A percentile compares a stretch with the other conserved stretches of the same genome.
phyloP scores from a whole-genome alignment of 2,329 filamentous ascomycete genomes.

The Dothistroma pini region DNA sequence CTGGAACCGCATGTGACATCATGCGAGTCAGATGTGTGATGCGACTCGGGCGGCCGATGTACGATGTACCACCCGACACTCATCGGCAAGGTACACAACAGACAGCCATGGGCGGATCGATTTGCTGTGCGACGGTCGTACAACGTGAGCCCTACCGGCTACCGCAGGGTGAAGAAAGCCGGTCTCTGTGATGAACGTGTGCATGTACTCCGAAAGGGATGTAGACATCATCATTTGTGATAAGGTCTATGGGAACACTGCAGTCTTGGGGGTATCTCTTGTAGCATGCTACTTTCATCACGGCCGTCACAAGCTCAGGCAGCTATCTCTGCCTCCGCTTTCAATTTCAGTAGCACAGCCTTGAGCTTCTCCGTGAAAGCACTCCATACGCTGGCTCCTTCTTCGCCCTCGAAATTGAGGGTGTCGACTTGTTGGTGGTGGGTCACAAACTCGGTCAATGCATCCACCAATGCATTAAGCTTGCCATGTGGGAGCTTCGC shows the following conservation, averaged over 20 bases:
- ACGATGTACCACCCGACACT: neutral
- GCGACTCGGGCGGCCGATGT: neutral
- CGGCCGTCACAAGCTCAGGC: neutral
- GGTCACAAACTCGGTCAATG: conserved; percentile 59
- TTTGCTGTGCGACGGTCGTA: neutral
- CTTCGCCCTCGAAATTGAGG: conserved; percentile 45
- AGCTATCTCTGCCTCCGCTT: conserved; percentile 13
- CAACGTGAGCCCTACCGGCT: conserved; percentile 1
- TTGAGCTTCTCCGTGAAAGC: conserved; percentile 55
- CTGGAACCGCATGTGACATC: neutral
- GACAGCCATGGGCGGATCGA: neutral
- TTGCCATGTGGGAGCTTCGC: conserved; percentile 45
- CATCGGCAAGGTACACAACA: neutral
- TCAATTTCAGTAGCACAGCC: conserved; percentile 45
- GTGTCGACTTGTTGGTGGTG: conserved; percentile 59
- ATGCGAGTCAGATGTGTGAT: neutral
- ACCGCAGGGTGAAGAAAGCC: neutral
- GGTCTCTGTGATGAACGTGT: neutral
- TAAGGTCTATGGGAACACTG: neutral
- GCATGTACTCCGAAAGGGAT: neutral
- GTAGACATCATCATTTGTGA: neutral
- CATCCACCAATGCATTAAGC: conserved; percentile 51
- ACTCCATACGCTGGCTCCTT: conserved; percentile 44
- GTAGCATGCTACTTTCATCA: neutral
- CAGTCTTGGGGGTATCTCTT: conserved; percentile 6